Conservation (phyloP, 2,329 filamentous ascomycete species). For the Sporothrix humicola region DNA sequence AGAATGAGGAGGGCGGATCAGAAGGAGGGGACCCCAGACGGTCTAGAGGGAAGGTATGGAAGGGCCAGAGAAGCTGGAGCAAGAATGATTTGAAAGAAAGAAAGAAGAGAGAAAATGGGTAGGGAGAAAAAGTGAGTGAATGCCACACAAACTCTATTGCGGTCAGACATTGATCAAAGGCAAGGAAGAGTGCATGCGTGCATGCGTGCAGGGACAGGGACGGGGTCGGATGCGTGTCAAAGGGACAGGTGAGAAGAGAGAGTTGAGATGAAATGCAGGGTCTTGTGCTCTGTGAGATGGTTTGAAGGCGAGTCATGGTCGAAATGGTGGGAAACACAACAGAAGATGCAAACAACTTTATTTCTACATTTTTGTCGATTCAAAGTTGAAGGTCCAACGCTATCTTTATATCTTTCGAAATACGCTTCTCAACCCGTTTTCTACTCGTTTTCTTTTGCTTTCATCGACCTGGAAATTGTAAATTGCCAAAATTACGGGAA, state of each 20-base stretch:
- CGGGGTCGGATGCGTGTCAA: not conserved
- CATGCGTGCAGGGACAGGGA: not conserved
- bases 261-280: slow-evolving; percentile 20
- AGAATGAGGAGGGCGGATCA: not conserved
- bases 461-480: not conserved
- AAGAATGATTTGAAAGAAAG: not conserved
- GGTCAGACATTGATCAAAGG: slow-evolving; percentile 21
- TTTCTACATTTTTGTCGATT: not conserved
- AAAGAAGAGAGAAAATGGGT: not conserved
- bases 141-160: not conserved
- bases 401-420: not conserved
- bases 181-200: not conserved
- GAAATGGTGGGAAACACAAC: not conserved
- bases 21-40: not conserved
- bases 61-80: not conserved
- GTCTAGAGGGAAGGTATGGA: not conserved
- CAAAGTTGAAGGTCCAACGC: not conserved
- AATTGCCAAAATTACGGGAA: slow-evolving; percentile 14
- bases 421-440: not conserved
- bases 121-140: not conserved
- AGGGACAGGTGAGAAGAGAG: not conserved
- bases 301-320: not conserved
- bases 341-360: not conserved
- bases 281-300: not conserved
- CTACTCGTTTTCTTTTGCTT: not conserved